phyloP scores from a whole-genome alignment of 306 rosid species.

The Vigna hirtella region DNA sequence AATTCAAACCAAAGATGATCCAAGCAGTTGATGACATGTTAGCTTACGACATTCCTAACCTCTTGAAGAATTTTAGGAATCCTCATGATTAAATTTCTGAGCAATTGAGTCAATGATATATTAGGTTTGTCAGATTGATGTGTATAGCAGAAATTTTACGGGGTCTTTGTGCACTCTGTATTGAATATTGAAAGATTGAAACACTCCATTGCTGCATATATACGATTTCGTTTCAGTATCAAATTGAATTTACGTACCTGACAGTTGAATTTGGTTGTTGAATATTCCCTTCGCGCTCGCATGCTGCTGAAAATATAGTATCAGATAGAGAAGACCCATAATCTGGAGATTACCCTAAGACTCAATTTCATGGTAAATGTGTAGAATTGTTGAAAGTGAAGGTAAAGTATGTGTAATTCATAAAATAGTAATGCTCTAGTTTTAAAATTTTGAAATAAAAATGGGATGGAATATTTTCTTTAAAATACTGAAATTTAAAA shows the following conservation, averaged over 20 bases:
- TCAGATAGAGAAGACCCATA: too few species aligned
- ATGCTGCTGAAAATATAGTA: too few species aligned
- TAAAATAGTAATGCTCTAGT: not conserved
- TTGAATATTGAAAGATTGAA: not conserved
- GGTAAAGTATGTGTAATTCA: not conserved
- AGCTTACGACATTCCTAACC: constrained; percentile 84
- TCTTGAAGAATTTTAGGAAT: constrained; percentile 78
- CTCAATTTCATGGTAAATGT: not conserved
- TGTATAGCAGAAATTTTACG: constrained; percentile 14
- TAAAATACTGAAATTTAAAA: too few species aligned
- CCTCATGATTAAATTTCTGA: constrained; percentile 60
- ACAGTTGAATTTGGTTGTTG: not conserved
- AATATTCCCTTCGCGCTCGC: too few species aligned
- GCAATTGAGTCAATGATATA: not conserved
- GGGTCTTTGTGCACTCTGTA: constrained; percentile 22
- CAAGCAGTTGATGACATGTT: constrained; percentile 88
- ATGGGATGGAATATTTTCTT: not conserved
- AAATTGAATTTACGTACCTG: too few species aligned
- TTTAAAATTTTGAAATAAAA: not conserved
- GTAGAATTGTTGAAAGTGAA: not conserved
- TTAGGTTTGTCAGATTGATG: constrained; percentile 31
- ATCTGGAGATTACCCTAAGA: too few species aligned
- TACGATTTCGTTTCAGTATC: not conserved
- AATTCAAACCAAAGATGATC: constrained; percentile 78
- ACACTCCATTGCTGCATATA: not conserved